Evolutionary conservation across 2,329 filamentous ascomycete genomes (phyloP).

Genomic region (Colletotrichum eremochloae): DNA sequence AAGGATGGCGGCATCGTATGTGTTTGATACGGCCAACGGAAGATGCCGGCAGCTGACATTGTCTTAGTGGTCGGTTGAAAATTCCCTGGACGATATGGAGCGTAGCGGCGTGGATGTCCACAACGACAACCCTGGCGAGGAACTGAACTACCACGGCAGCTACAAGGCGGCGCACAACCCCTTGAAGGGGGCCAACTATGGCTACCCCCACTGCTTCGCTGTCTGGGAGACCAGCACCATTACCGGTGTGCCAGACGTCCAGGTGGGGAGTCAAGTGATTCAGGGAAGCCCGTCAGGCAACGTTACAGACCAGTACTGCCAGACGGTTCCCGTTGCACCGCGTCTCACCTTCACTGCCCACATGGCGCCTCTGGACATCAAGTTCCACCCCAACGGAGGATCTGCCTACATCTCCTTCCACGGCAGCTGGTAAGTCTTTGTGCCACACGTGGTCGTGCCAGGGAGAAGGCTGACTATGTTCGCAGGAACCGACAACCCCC

Average conservation of each 20-base stretch:
- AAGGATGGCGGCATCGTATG: conserved; percentile 59
- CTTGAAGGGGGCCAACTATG: conserved; percentile 48
- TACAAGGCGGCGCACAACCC: conserved; percentile 56
- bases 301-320: conserved; percentile 43
- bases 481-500: conserved; percentile 51
- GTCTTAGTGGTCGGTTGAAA: conserved; percentile 71
- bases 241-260: conserved; percentile 56
- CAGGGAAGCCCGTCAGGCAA: conserved; percentile 49
- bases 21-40: background rate
- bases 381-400: conserved; percentile 70
- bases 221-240: conserved; percentile 68
- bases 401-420: conserved; percentile 79
- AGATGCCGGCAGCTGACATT: conserved; percentile 1
- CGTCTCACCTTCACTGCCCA: conserved; percentile 73
- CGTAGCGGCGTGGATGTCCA: conserved; percentile 72
- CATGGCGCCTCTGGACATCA: conserved; percentile 79
- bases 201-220: conserved; percentile 64
- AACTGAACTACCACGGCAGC: conserved; percentile 79
- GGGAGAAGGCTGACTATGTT: conserved; percentile 11
- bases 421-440: conserved; percentile 72
- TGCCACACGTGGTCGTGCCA: background rate
- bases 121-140: conserved; percentile 78
- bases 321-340: conserved; percentile 63
- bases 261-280: conserved; percentile 65
- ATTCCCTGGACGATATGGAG: conserved; percentile 75